Evolutionary conservation across 2,329 filamentous ascomycete genomes (phyloP), one percentile per base, ranked within the genome.

Genomic region (Neofusicoccum sp.): DNA sequence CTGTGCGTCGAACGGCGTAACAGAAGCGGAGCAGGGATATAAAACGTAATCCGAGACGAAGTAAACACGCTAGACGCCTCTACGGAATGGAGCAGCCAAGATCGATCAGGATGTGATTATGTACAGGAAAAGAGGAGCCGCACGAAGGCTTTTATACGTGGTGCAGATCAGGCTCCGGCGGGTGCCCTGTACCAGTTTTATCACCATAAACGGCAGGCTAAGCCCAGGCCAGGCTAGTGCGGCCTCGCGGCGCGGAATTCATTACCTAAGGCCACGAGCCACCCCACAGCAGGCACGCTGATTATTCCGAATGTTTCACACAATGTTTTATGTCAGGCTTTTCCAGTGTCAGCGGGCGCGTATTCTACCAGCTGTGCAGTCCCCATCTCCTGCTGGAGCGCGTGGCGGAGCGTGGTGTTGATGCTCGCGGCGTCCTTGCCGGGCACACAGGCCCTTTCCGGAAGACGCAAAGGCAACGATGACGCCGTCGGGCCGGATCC

Each of bases 71-170:
- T 31, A 47, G 22, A n/a, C 7, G 28, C 31, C 12, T 33, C 29
- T 49, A 9, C 34, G 50, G 29, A 56, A 22, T 22, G 9, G 50
- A 14, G 11, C 4, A 22, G 54, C 39, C 54, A 41, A 58, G 54
- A 58, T 58, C 54, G 22, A n/a, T 22, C 54, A 41, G 54, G 54
- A 33, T 44, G 39, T 14, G 54, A 16, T 22, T 12, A 22, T 22
- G 22, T 22, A 22, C 22, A 22, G 22, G 22, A 22, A 22, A 22
- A 22, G 39, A 45, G 54, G 54, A 58, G 54, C 54, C 54, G 45
- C 54, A 33, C 39, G 11, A 16, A 34, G 54, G 54, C 54, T 58
- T 58, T 58, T 58, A 58, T 58, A 58, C 54, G 54, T 58, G 54
- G 54, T 45, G 54, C 54, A 58, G 41, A 58, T 58, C 54, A 34